Evolutionary conservation across 2,329 filamentous ascomycete species (phyloP), one percentile per base, ranked within the genome.

Genomic region (Colletotrichum sp.): DNA sequence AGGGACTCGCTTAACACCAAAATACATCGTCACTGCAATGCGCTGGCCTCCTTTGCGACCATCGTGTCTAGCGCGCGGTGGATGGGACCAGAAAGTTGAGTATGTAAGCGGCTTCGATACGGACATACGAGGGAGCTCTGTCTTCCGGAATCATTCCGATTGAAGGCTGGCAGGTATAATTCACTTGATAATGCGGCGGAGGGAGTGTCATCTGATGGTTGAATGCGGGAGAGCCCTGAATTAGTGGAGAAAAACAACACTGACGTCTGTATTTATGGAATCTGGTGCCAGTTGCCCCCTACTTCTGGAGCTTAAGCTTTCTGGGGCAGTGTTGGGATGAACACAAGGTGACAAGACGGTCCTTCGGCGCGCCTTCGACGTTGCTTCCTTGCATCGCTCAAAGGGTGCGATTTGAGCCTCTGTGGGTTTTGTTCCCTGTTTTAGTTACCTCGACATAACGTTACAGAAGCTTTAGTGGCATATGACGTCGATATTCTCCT

Each of bases 281-380:
- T n/a, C 27, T 25, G 16, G 10, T 48, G 36, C 15, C 27, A 48
- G 22, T 32, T 43, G 56, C 36, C 58, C 67, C 56, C n/a, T 30
- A n/a, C 39, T 36, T 62, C 34, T 62, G 30, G n/a, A 36, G 32
- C n/a, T 27, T 48, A 34, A 62, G 36, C 67, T 62, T 70, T 70
- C 56, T 62, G 67, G 56, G 67, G 56, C 67, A 32, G 56, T 70
- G 67, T 70, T 62, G 56, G 67, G 67, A 70, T 48, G 67, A 70
- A 62, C 67, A 52, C 36, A 61, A 22, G 58, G 15, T 16, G 16
- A 48, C 34, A 61, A 22, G 56, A 16, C 32, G 12, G 34, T 16
- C 25, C 55, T 61, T 69, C 66, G 66, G 66, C 36, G 55, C 55
- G 32, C 15, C 66, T 69, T 69, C 66, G 16, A 43, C 43, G 55